Base-by-base conservation (phyloP, 345 rosid species). In the Eucalyptus viminalis region DNA sequence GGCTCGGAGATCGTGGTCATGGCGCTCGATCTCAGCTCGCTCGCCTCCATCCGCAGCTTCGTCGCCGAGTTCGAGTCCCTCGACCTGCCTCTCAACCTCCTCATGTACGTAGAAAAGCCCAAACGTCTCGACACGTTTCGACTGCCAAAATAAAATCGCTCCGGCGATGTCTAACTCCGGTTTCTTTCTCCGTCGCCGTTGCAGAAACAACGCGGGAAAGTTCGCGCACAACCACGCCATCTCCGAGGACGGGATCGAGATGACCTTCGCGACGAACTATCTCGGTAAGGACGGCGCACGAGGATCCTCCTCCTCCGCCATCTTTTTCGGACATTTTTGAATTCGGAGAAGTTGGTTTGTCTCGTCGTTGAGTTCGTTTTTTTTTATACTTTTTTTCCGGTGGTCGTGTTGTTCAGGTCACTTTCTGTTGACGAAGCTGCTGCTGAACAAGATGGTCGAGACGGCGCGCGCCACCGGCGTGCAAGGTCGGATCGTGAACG, bases 251-350 rank as follows among this genome's bases (percentile, higher is more conserved):
- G 99, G 99, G 86, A 93, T 98, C 91, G 99, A 98, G 96, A 96
- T 98, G 99, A 96, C 98, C 67, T 97, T 98, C 88, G 99, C 98
- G 4, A 98, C 99, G 88, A 98, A 98, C 91, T 97, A 97, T 89
- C 94, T 97, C 5, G 99, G 99, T 98, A 93, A 91, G 14, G 21
- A 45, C 56, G 17, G 5, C 51, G n/a, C 31, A 67, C 50, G 45
- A 16, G 22, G 13, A 31, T 25, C 37, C 22, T 58, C n/a, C 8
- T 54, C 80, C 49, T 56, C 29, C 14, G 13, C 47, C 31, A 16
- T 22, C 22, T 25, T 67, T 27, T 67, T 22, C 16, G 24, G 53
- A 24, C 5, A 13, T 87, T 49, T 22, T 67, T 7, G 8, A 40
- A 11, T 40, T 40, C 4, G 29, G 47, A 21, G 29, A 2, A 12